Evolutionary conservation across 2,329 filamentous ascomycete genomes (phyloP), one percentile per base, ranked within the genome.

Genomic region (Aphanoascus verrucosus): DNA sequence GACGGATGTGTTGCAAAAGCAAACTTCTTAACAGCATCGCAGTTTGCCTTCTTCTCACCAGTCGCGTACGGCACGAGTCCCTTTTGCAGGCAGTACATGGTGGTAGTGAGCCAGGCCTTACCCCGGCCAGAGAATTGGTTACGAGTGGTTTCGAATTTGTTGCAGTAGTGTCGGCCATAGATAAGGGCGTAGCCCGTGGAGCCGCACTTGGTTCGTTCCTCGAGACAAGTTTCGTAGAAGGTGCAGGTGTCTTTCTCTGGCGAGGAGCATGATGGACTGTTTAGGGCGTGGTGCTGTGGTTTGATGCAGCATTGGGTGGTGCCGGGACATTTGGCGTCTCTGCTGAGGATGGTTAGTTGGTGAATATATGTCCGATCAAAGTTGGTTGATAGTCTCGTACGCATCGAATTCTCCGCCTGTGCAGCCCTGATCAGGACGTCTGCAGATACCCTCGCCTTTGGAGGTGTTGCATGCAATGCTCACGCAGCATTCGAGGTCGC

Each of bases 171-270:
- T 11, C 59, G 52, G 41, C 64, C 63, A 34, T 63, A 64, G 58
- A 60, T 35, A 62, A 67, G 15, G 59, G 67, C 58, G 59, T 70
- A 49, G 61, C 63, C 44, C 58, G 64, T 41, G 60, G 57, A 31
- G 59, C 60, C 32, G 61, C 60, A 56, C 58, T 58, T 32, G 57
- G 58, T 42, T 52, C 56, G 31, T 48, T 57, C 17, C 58, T 63
- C 55, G 41, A 62, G 57, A 53, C 62, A 62, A 45, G 57, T 38
- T 14, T 56, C 20, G 57, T 66, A 66, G 55, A 66, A 65, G 5
- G 53, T 54, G 58, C 64, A 66, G 47, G 49, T 57, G 55, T 64
- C 61, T 34, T 56, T 56, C 15, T 55, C 49, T 1, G 62, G 61
- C 32, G 56, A 45, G 44, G 55, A 54, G 52, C 55, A 63, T 17